Base-by-base conservation (phyloP, 208 protist species). In the Tritrichomonas musculus region DNA sequence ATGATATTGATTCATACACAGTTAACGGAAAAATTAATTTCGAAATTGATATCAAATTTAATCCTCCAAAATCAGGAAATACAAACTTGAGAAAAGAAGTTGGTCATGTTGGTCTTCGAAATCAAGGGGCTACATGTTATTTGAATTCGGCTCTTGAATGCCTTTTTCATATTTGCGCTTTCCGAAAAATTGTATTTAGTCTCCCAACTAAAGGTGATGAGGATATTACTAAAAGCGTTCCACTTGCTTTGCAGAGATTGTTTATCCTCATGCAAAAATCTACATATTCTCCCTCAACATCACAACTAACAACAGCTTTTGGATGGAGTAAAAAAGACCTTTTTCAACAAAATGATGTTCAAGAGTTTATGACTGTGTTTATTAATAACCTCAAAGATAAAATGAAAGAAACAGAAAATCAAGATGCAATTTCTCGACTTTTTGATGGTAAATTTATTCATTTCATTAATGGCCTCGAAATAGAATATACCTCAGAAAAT, bases 361-460 rank as follows among this genome's bases (percentile, higher is more conserved):
- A 82, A 82, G 73, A 82, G 41, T 82, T 82, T 82, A n/a, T 82
- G 41, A 47, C 39, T 53, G 41, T 50, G 30, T 82, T 82, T n/a
- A 36, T 82, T 82, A 41, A 82, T 82, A 82, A 82, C 41, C 13
- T 82, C 1, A 41, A 82, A 82, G 50, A 47, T 0, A 82, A 82
- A 30, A 3, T 82, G 33, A 82, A 82, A 82, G 41, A 50, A 20
- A 82, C 73, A 4, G 73, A 82, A 50, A 82, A 82, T 11, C 30
- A 47, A 20, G 73, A 82, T 50, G 73, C 39, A 17, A 47, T 82
- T 20, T 33, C 73, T 11, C 47, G 25, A 8, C 47, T 82, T n/a
- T 82, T 82, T 41, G 5, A 41, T 11, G 73, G 73, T 30, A 82
- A 82, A 41, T 53, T 41, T 1, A 49, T 9, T 20, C 47, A 82